Evolutionary conservation across 306 rosid species (phyloP), one percentile per base, ranked within the genome.

Genomic region (Leucaena leucocephala): DNA sequence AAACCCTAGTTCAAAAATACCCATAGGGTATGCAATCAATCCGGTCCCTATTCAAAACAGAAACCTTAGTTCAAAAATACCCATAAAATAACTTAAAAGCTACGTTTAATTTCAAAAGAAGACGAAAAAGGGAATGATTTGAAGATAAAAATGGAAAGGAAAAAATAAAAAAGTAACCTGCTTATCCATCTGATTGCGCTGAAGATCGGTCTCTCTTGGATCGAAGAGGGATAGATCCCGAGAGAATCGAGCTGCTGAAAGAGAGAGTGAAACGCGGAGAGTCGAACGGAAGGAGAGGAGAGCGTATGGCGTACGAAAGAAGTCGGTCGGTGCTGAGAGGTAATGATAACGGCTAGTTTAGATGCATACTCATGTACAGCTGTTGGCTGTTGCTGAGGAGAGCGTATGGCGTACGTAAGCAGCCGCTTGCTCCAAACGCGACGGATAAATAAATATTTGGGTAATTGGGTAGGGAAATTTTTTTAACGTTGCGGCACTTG

Each of bases 141-240:
- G 27, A 27, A 27, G 27, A 27, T 27, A 27, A 27, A 27, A 27
- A 27, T 27, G 27, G 27, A 27, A 27, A 27, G 27, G 22, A 52
- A 10, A 52, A 17, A 52, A 16, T 49, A 34, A 4, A 27, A 27
- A 27, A 27, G 27, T 71, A 52, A 93, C 97, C 97, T 89, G 90
- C 6, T 95, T 93, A 95, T 86, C 99, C 99, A 95, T 76, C 88
- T 77, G 74, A 95, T 87, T 1, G 99, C 98, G 75, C 46, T 90
- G 89, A 95, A 95, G 98, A 92, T 94, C 61, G 48, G 76, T 45
- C 5, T 14, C 46, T 2, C 13, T n/a, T 34, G 43, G 40, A 74
- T 13, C 16, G 33, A 36, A 43, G 27, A 33, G 6, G 38, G 27
- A 2, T 1, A 50, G 45, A 68, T 49, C 40, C 11, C 66, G 40